These are phyloP conservation scores for Aspergillus aculeatus DNA, from an alignment of 2,329 filamentous ascomycete species.

Conservation along the genomic window DNA sequence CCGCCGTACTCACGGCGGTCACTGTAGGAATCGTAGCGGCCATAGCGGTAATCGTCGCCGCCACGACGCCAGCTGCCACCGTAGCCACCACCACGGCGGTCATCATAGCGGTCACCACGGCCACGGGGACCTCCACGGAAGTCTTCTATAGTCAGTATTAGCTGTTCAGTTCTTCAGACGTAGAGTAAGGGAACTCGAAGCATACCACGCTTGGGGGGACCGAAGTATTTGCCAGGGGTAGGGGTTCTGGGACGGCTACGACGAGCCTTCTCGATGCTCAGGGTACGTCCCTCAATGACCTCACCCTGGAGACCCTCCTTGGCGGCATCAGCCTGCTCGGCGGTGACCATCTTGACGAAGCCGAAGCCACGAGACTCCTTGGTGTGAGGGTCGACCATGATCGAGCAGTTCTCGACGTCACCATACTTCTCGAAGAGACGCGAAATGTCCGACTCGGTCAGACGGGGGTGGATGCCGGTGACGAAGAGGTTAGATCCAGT, in stretches of 20 bases:
- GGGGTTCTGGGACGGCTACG: conserved; percentile 92
- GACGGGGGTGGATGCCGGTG: conserved; percentile 91
- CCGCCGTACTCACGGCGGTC: conserved; percentile 52
- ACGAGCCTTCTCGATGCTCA: conserved; percentile 98
- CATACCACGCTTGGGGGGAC: conserved; percentile 94
- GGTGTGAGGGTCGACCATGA: conserved; percentile 98
- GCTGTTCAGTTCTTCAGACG: not conserved
- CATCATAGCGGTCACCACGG: conserved; percentile 52
- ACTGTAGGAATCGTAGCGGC: conserved; percentile 48
- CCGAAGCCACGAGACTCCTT: conserved; percentile 98
- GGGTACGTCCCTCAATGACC: conserved; percentile 86
- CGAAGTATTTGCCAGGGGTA: conserved; percentile 98
- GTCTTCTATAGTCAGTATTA: conserved; percentile 21
- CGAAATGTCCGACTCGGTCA: conserved; percentile 85
- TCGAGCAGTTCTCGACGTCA: conserved; percentile 98
- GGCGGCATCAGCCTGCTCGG: conserved; percentile 92
- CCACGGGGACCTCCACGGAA: conserved; percentile 45
- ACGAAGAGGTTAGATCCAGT: conserved; percentile 98
- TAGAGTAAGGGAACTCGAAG: conserved; percentile 16
- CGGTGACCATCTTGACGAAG: conserved; percentile 97
- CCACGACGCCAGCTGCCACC: conserved; percentile 50
- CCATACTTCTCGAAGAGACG: conserved; percentile 98
- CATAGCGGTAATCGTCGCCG: conserved; percentile 44
- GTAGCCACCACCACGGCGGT: conserved; percentile 53
- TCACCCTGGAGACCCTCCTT: conserved; percentile 96